A percentile compares a stretch with the other conserved stretches of the same genome.
Conservation (phyloP, 2,329 filamentous ascomycete species). For the Fusarium keratoplasticum region DNA sequence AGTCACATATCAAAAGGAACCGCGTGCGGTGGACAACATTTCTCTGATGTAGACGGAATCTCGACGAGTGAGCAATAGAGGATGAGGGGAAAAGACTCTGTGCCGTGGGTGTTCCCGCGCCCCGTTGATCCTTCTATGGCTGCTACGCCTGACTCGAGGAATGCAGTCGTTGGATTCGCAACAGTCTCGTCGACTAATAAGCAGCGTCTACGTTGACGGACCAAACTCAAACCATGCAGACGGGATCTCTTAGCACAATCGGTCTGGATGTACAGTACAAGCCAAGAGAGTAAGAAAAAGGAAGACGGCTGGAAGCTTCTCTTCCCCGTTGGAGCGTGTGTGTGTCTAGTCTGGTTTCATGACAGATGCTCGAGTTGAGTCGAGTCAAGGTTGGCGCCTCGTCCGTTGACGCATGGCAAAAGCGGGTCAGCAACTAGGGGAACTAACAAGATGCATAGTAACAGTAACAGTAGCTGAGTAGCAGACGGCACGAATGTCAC, state of each 20-base stretch:
- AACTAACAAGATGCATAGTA: neutral
- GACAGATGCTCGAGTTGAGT: neutral
- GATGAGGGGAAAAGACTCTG: neutral
- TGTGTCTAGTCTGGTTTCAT: neutral
- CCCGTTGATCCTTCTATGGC: neutral
- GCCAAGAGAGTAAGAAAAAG: neutral
- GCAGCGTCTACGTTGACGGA: neutral
- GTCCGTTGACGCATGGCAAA: neutral
- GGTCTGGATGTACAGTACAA: slow-evolving; percentile 5
- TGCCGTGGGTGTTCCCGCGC: neutral
- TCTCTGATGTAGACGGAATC: neutral
- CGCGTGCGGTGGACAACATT: neutral
- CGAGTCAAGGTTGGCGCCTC: neutral
- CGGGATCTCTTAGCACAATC: neutral
- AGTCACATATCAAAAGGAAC: neutral
- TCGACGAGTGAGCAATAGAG: neutral
- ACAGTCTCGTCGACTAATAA: neutral
- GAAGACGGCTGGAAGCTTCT: neutral
- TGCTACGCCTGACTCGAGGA: slow-evolving; percentile 29
- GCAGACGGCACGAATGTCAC: neutral
- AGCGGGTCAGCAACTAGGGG: neutral
- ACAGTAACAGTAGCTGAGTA: neutral
- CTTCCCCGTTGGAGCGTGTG: neutral
- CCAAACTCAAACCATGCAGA: slow-evolving; percentile 9
- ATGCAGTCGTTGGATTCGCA: slow-evolving; percentile 10